These are phyloP conservation scores for Echinochloa phyllopogon DNA, from an alignment of 176 grass and related monocot genomes.

Conservation along the genomic window DNA sequence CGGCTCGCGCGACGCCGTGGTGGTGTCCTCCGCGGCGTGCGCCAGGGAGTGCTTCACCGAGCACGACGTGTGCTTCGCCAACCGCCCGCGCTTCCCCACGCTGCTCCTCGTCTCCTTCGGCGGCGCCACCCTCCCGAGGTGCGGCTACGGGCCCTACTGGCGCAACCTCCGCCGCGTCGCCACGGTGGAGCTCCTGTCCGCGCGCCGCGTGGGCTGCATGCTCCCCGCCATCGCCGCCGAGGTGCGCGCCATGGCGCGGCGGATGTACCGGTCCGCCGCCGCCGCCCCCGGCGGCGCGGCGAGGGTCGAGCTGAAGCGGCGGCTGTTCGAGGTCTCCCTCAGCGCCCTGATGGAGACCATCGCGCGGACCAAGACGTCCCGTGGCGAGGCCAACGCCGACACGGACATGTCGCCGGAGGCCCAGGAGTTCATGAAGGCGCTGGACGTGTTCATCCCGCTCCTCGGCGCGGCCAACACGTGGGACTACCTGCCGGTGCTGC, in stretches of 20 bases:
- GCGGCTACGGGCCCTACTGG: slow-evolving; percentile 60
- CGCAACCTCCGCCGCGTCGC: slow-evolving; percentile 59
- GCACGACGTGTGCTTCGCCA: slow-evolving; percentile 63
- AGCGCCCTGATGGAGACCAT: slow-evolving; percentile 57
- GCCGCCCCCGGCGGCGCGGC: background rate
- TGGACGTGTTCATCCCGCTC: slow-evolving; percentile 47
- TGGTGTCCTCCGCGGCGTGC: slow-evolving; percentile 43
- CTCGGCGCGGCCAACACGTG: slow-evolving; percentile 22
- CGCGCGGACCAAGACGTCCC: slow-evolving; percentile 38
- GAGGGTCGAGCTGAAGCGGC: slow-evolving; percentile 54
- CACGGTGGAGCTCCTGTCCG: slow-evolving; percentile 57
- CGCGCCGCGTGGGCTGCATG: slow-evolving; percentile 40
- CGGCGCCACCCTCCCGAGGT: slow-evolving; percentile 30
- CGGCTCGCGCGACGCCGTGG: slow-evolving; percentile 52
- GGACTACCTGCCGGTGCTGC: slow-evolving; percentile 53
- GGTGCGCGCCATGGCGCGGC: slow-evolving; percentile 33
- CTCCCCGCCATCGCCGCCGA: slow-evolving; percentile 23
- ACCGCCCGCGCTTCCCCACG: slow-evolving; percentile 53
- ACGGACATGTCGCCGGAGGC: slow-evolving; percentile 45
- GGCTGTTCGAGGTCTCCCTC: slow-evolving; percentile 53
- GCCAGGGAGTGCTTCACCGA: slow-evolving; percentile 66
- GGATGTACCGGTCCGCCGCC: slow-evolving; percentile 19
- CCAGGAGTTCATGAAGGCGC: slow-evolving; percentile 38
- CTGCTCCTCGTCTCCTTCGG: slow-evolving; percentile 35
- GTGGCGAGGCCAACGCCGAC: slow-evolving; percentile 19